Percentiles rank a stretch among this genome's conserved stretches.
These are phyloP conservation scores for Asterionellopsis glacialis DNA, from an alignment of 108 stramenopile genomes.

Conservation along the genomic window DNA sequence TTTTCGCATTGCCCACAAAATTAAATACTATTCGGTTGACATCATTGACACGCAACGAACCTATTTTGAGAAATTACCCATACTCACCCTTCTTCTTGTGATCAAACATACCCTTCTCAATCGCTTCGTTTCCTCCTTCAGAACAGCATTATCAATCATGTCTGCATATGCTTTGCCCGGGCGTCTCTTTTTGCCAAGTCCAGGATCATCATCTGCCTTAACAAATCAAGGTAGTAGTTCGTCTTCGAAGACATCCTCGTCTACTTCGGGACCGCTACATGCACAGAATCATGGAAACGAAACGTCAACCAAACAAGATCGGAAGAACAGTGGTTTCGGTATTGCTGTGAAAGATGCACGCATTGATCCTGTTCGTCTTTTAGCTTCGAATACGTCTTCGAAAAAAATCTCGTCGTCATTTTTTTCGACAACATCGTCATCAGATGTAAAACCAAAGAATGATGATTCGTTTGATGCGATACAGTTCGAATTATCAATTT, in stretches of 20 bases:
- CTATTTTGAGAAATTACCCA: neutral
- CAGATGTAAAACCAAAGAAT: neutral
- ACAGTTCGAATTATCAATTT: constrained; percentile 66
- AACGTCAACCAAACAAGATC: neutral
- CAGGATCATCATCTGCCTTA: neutral
- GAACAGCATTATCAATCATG: constrained; percentile 15
- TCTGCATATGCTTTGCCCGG: constrained; percentile 43
- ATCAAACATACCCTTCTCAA: neutral
- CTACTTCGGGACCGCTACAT: neutral
- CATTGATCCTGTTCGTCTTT: constrained; percentile 52
- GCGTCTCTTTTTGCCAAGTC: constrained; percentile 8
- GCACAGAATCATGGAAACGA: neutral
- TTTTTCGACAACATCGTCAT: constrained; percentile 11
- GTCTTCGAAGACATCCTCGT: too few species aligned
- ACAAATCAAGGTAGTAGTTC: neutral
- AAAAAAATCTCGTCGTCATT: constrained; percentile 16
- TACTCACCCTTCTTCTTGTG: neutral
- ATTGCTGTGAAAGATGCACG: constrained; percentile 59
- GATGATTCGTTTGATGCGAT: constrained; percentile 39
- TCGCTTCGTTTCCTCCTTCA: neutral
- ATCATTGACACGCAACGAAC: neutral
- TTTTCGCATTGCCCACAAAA: neutral
- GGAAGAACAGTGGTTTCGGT: neutral
- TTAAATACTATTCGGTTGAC: neutral
- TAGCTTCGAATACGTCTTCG: constrained; percentile 47